These are phyloP conservation scores for Musa beccarii DNA, from an alignment of 176 grass and related monocot genomes.

Conservation along the genomic window DNA sequence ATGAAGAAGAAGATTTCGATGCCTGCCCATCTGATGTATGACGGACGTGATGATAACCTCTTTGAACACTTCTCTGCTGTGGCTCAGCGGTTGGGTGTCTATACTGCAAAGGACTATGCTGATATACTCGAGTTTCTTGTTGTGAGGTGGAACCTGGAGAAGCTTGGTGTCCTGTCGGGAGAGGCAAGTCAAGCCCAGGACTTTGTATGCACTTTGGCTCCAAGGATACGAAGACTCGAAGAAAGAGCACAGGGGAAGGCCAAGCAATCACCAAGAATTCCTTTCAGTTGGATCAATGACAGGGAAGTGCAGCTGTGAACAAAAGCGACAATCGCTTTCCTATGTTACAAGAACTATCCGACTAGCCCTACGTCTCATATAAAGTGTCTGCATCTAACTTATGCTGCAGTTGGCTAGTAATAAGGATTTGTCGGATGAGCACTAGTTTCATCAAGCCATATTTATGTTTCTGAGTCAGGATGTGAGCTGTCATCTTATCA, in stretches of 20 bases:
- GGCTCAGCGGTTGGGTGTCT: neutral
- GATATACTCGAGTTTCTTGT: neutral
- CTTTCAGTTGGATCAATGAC: neutral
- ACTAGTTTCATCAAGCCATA: too few relatives aligned
- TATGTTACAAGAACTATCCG: too few relatives aligned
- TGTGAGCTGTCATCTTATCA: too few relatives aligned
- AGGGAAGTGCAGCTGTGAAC: neutral
- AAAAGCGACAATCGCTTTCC: too few relatives aligned
- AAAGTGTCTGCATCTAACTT: too few relatives aligned
- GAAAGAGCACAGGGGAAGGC: neutral
- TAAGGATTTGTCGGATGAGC: too few relatives aligned
- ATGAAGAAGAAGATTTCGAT: neutral
- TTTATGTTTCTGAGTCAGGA: too few relatives aligned
- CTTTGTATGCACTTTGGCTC: slow-evolving; percentile 2
- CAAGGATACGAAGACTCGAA: neutral
- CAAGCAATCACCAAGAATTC: neutral
- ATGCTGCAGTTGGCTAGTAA: too few relatives aligned
- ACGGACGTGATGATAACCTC: neutral
- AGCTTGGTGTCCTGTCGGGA: neutral
- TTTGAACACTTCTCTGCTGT: neutral
- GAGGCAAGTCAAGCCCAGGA: neutral
- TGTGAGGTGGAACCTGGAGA: neutral
- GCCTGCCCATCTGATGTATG: neutral
- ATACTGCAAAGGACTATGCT: neutral
- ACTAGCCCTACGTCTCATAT: too few relatives aligned